Evolutionary conservation across 2,329 filamentous ascomycete species (phyloP), one percentile per base, ranked within the genome.

Genomic region (Orbilia brochopaga): DNA sequence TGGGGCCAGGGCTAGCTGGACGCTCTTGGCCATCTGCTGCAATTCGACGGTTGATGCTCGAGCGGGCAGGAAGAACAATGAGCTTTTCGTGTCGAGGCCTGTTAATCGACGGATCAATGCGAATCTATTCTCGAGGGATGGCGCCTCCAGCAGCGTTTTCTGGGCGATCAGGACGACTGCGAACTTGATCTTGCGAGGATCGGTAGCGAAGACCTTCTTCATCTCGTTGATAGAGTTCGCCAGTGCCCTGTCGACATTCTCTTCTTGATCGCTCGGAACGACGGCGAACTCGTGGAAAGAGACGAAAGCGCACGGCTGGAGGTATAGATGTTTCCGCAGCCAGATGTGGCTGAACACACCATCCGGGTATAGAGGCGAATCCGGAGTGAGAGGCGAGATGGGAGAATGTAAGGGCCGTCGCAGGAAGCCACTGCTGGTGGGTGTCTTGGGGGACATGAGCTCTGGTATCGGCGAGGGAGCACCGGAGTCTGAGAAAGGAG

Each of bases 271-370:
- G 21, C 87, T 85, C 2, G 85, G 86, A 65, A 97, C 85, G 37
- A 85, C 84, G 78, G 95, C 96, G 17, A 77, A 69, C 63, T 75
- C 74, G 59, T 75, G 69, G 80, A 95, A 94, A 74, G 88, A 89
- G 32, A 96, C 79, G 75, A 91, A 88, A 24, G 91, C 85, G 73
- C 91, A 90, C 1, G 93, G 93, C 21, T 97, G 84, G 17, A 91
- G 83, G 57, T 89, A 83, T 78, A 96, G 92, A 78, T 97, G 93
- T 79, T 97, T 99, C 69, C 86, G 85, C 61, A 96, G 83, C 93
- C 93, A 99, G 72, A 86, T 81, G 19, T 88, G 84, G 70, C 92
- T 87, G 78, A 97, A 87, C 67, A 97, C 82, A 2, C 93, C 94
- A 80, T 97, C 94, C 6, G 93, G 92, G 78, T 94, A 97, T 1